Conservation (phyloP, 345 rosid genomes). For the Chamaenerion angustifolium region DNA sequence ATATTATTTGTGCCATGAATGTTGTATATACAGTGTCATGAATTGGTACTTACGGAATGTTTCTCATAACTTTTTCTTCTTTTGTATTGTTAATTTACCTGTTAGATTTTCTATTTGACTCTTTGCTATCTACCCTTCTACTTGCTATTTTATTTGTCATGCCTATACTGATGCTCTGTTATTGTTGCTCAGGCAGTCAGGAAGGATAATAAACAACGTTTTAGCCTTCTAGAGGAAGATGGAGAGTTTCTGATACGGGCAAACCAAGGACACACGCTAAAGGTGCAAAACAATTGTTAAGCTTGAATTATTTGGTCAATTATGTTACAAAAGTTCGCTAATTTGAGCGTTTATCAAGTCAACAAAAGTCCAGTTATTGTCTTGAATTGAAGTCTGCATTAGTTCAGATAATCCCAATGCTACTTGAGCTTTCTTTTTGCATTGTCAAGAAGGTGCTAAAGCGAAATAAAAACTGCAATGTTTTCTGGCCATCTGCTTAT, state of each 20-base stretch:
- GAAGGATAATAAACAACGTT: constrained; percentile 74
- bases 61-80: too few species aligned
- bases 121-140: background rate
- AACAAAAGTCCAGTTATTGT: too few species aligned
- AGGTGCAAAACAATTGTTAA: constrained; percentile 1
- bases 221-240: constrained; percentile 61
- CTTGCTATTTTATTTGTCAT: background rate
- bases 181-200: constrained; percentile 44
- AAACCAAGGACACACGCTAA: constrained; percentile 84
- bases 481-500: background rate
- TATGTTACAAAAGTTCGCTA: background rate
- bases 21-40: too few species aligned
- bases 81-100: background rate
- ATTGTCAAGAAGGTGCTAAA: too few species aligned
- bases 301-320: background rate
- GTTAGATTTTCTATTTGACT: background rate
- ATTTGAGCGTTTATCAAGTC: too few species aligned
- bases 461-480: background rate
- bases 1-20: too few species aligned
- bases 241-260: constrained; percentile 77
- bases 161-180: background rate
- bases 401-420: too few species aligned
- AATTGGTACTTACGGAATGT: too few species aligned
- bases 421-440: too few species aligned
- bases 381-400: too few species aligned